phyloP scores from a whole-genome alignment of 73 alveolate species.

The Tetrahymena malaccensis region DNA sequence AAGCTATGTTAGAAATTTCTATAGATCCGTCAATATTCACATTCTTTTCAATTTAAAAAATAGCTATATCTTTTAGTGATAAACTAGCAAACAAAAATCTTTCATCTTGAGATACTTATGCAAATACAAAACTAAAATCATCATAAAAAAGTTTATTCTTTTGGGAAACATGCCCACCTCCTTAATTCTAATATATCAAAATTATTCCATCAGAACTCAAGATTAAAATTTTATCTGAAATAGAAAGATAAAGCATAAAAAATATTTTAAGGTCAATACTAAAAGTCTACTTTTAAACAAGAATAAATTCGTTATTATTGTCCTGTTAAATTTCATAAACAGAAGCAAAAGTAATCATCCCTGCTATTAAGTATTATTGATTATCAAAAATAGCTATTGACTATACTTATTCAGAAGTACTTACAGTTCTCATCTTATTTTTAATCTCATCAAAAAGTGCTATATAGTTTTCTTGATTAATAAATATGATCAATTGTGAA shows the following conservation, averaged over 20 bases:
- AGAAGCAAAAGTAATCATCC: background rate
- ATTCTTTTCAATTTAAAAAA: background rate
- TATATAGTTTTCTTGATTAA: background rate
- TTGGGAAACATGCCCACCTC: background rate
- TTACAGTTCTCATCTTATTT: background rate
- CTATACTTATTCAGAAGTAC: background rate
- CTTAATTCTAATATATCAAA: too few relatives aligned
- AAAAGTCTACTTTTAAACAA: background rate
- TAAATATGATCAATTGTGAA: too few relatives aligned
- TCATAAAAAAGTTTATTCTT: background rate
- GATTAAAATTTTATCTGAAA: background rate
- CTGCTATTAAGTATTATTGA: background rate
- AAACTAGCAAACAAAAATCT: background rate
- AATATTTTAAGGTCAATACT: background rate
- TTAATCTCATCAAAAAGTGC: background rate
- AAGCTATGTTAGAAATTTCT: background rate
- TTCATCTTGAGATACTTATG: background rate
- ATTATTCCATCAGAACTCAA: background rate
- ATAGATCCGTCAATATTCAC: background rate
- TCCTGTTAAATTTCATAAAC: background rate
- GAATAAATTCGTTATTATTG: background rate
- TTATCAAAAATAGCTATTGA: background rate
- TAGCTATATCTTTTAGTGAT: background rate
- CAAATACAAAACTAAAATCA: background rate
- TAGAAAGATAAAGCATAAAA: background rate